These are phyloP conservation scores for Sclerotinia glacialis DNA, from an alignment of 2,329 filamentous ascomycete species.

Conservation along the genomic window DNA sequence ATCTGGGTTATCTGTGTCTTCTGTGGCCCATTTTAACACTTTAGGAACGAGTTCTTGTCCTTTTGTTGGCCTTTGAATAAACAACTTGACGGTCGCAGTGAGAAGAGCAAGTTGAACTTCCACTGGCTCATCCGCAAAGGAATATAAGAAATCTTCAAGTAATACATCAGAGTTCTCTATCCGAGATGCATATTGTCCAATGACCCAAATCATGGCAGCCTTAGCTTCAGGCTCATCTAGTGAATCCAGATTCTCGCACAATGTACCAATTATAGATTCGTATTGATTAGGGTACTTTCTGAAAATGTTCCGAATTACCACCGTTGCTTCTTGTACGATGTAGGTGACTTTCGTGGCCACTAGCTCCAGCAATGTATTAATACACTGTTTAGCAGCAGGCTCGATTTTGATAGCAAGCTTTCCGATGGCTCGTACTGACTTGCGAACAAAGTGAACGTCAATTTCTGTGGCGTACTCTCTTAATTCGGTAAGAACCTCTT, in stretches of 20 bases:
- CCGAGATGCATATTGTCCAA: slow-evolving; percentile 93
- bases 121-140: slow-evolving; percentile 89
- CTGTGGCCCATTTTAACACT: slow-evolving; percentile 96
- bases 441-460: slow-evolving; percentile 96
- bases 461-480: slow-evolving; percentile 98
- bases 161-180: slow-evolving; percentile 96
- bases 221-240: slow-evolving; percentile 97
- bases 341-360: slow-evolving; percentile 98
- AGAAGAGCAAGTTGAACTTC: slow-evolving; percentile 93
- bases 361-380: slow-evolving; percentile 86
- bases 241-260: slow-evolving; percentile 95
- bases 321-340: slow-evolving; percentile 97
- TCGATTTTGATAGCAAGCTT: slow-evolving; percentile 99
- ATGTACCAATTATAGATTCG: slow-evolving; percentile 91
- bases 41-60: slow-evolving; percentile 90
- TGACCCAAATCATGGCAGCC: slow-evolving; percentile 98
- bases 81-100: slow-evolving; percentile 95
- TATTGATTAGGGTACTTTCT: slow-evolving; percentile 99
- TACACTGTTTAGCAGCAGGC: slow-evolving; percentile 84
- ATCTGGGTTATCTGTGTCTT: slow-evolving; percentile 98
- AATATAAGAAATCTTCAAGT: slow-evolving; percentile 90
- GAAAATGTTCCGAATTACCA: slow-evolving; percentile 98
- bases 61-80: slow-evolving; percentile 94
- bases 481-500: slow-evolving; percentile 88
- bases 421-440: slow-evolving; percentile 94